A percentile compares a stretch with the other conserved stretches of the same genome.
phyloP scores from a whole-genome alignment of 768 basidiomycete genomes.

The Hirschioporus abietinus region DNA sequence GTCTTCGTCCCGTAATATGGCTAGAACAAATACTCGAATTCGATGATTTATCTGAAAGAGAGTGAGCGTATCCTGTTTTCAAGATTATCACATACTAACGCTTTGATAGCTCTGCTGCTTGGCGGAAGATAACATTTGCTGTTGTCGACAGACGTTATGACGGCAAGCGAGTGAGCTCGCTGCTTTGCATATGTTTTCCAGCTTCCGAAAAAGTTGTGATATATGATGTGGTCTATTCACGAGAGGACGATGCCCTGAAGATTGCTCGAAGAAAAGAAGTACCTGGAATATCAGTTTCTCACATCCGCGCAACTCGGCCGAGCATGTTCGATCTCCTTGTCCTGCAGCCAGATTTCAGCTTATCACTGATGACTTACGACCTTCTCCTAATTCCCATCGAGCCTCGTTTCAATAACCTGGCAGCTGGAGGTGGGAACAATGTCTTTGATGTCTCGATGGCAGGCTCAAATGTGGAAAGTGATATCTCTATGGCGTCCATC shows the following conservation, averaged over 20 bases:
- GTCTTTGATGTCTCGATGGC: conserved; percentile 7
- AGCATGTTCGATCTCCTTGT: conserved; percentile 66
- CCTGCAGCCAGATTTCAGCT: conserved; percentile 47
- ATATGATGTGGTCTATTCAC: conserved; percentile 41
- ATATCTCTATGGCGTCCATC: conserved; percentile 12
- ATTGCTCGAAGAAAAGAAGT: conserved; percentile 33
- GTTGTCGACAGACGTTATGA: conserved; percentile 65
- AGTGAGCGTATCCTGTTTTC: conserved; percentile 34
- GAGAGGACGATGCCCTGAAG: conserved; percentile 35
- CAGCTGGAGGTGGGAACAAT: not conserved
- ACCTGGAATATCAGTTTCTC: conserved; percentile 45
- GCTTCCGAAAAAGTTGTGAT: conserved; percentile 38
- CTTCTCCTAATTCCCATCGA: conserved; percentile 28
- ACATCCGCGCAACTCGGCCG: conserved; percentile 59
- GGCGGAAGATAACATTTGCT: conserved; percentile 46
- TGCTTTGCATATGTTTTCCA: conserved; percentile 54
- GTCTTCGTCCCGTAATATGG: conserved; percentile 73
- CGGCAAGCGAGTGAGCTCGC: conserved; percentile 43
- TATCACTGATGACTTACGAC: conserved; percentile 63
- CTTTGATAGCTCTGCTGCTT: conserved; percentile 32
- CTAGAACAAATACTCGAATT: conserved; percentile 46
- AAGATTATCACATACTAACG: not conserved
- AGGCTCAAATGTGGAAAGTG: not conserved
- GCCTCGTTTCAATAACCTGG: not conserved
- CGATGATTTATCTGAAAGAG: conserved; percentile 38